Conservation (phyloP, 2,329 filamentous ascomycete species). For the Trichoderma sp. region DNA sequence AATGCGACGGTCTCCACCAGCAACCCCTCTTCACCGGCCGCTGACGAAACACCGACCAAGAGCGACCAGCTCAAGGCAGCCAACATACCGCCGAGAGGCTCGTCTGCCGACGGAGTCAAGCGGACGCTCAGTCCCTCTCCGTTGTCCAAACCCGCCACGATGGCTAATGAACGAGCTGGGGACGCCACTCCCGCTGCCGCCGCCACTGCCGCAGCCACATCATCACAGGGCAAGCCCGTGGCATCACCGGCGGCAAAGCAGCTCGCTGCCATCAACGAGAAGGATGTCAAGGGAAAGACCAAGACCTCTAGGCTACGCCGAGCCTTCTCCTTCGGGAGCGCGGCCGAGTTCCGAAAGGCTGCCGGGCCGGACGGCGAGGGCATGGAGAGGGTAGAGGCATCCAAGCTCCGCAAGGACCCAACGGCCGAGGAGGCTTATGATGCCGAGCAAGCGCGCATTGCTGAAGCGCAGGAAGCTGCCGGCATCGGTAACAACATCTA, state of each 20-base stretch:
- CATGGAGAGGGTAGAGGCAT: slow-evolving; percentile 41
- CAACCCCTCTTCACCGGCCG: slow-evolving; percentile 54
- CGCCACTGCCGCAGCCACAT: slow-evolving; percentile 36
- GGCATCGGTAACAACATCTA: slow-evolving; percentile 95
- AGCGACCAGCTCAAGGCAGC: slow-evolving; percentile 59
- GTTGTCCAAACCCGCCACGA: slow-evolving; percentile 69
- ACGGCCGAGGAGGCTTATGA: slow-evolving; percentile 68
- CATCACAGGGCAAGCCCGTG: slow-evolving; percentile 42
- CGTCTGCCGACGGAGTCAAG: slow-evolving; percentile 67
- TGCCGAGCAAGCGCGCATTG: slow-evolving; percentile 88
- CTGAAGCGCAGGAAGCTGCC: slow-evolving; percentile 85
- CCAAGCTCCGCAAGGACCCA: slow-evolving; percentile 68
- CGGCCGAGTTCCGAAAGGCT: slow-evolving; percentile 81
- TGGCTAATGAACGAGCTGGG: slow-evolving; percentile 56
- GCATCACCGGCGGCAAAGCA: slow-evolving; percentile 79
- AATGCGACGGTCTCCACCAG: slow-evolving; percentile 55
- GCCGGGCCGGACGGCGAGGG: slow-evolving; percentile 61
- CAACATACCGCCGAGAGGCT: slow-evolving; percentile 63
- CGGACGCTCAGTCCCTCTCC: slow-evolving; percentile 70
- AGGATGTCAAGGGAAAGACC: slow-evolving; percentile 74
- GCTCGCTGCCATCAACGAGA: slow-evolving; percentile 83
- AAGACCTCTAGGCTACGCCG: slow-evolving; percentile 85
- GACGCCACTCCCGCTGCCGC: slow-evolving; percentile 41
- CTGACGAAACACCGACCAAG: slow-evolving; percentile 52
- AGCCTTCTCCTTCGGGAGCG: slow-evolving; percentile 95